A percentile compares a stretch with the other conserved stretches of the same genome.
Evolutionary conservation across 2,329 filamentous ascomycete genomes (phyloP).

Genomic region (Aspergillus sp.): DNA sequence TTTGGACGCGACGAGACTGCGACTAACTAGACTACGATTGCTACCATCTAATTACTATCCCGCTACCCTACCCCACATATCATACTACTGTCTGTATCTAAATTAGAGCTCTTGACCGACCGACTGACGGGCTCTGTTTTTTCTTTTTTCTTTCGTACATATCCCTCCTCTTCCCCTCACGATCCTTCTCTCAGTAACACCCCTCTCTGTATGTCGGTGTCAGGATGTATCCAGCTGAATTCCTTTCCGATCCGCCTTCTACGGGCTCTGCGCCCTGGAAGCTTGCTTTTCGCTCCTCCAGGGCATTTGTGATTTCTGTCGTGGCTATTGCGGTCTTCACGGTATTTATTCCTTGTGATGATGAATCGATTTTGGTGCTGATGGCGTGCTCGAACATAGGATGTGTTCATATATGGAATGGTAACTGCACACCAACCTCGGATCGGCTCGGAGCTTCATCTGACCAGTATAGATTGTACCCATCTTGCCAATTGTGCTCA

Average conservation of each 20-base stretch:
- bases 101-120: no score
- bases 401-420: conserved; percentile 45
- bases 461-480: conserved; percentile 59
- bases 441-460: neutral
- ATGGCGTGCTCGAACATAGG: conserved; percentile 27
- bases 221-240: neutral
- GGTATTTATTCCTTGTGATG: conserved; percentile 20
- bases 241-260: neutral
- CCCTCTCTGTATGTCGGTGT: neutral
- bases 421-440: conserved; percentile 19
- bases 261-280: conserved; percentile 21
- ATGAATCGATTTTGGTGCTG: neutral
- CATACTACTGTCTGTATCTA: no score
- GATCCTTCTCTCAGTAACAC: no score
- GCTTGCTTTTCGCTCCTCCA: conserved; percentile 41
- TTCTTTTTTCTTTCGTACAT: neutral
- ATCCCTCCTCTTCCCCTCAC: no score
- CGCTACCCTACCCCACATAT: neutral
- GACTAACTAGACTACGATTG: no score
- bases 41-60: no score
- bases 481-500: conserved; percentile 67
- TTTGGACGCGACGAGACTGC: no score
- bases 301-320: conserved; percentile 41
- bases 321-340: conserved; percentile 47
- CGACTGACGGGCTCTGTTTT: neutral